Base-by-base conservation (phyloP, 2,329 filamentous ascomycete genomes). In the Rutstroemia sp. region DNA sequence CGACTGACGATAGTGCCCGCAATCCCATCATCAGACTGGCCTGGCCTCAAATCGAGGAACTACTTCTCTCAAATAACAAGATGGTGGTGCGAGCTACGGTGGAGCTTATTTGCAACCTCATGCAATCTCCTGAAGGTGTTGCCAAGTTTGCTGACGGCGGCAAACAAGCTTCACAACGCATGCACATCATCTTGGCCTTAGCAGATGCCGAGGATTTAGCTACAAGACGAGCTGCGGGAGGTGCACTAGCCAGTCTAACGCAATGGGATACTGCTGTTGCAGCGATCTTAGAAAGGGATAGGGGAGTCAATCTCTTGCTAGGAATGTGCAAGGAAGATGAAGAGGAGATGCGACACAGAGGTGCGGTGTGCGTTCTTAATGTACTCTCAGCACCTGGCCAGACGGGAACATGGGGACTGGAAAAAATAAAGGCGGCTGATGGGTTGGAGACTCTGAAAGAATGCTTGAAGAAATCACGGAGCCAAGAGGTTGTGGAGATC, bases 51-150 rank as follows among this genome's bases (percentile, higher is more conserved):
- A 79, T 96, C 45, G 94, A 97, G 70, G 90, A 96, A 63, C 80
- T 92, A 17, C 76, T 97, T 1, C 79, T 97, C 1, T 87, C 84
- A 14, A 81, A 82, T 46, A 94, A 96, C 69, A 72, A 77, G 1
- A 79, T 88, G 61, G 80, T 99, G 17, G 86, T 87, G 56, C 88
- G 92, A 51, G 92, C 92, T 0, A 82, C 89, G 0, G 88, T 89
- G 25, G 92, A 99, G 70, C 78, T 99, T 2, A 78, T 96, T 21
- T 99, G 94, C 74, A 99, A 99, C 67, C 78, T 99, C 16, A 87
- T 89, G 68, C 84, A 87, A 56, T 78, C 78, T 1, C 81, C 84
- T 0, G 78, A 84, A 38, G 86, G 86, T 17, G 77, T 88, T 3
- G 77, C 80, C 1, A 78, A 87, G 27, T 92, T 89, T 64, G 86